Evolutionary conservation across 1,284 basidiomycete species (phyloP).

Genomic region (Apiotrichum gracile): DNA sequence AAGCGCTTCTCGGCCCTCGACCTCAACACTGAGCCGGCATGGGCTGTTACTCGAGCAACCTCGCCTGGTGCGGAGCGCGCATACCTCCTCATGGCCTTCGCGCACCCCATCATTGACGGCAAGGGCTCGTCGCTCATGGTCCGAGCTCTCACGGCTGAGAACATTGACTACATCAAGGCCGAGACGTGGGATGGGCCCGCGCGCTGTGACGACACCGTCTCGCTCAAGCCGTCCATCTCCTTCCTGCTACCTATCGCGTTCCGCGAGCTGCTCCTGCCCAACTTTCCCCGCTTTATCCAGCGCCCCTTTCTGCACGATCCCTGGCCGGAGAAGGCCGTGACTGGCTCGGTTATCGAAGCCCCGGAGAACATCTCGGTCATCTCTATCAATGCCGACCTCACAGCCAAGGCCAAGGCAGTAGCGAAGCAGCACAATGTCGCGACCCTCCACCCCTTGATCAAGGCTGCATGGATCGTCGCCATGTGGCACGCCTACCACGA

Average conservation of each 20-base stretch:
- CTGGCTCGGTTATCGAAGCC: slow-evolving; percentile 2
- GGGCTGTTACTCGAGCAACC: slow-evolving; percentile 3
- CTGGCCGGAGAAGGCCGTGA: slow-evolving; percentile 25
- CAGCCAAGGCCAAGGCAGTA: slow-evolving; percentile 16
- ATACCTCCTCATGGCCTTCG: slow-evolving; percentile 5
- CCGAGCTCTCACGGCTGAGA: not conserved
- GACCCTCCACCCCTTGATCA: slow-evolving; percentile 35
- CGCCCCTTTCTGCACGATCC: slow-evolving; percentile 13
- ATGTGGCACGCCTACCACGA: slow-evolving; percentile 20
- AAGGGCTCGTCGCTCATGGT: slow-evolving; percentile 1
- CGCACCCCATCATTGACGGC: slow-evolving; percentile 10
- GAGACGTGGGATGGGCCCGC: not conserved
- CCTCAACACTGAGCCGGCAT: not conserved
- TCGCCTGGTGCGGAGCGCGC: slow-evolving; percentile 24
- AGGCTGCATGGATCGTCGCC: slow-evolving; percentile 23
- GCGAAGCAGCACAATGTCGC: slow-evolving; percentile 21
- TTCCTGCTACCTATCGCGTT: slow-evolving; percentile 27
- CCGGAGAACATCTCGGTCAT: slow-evolving; percentile 11
- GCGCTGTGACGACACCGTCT: slow-evolving; percentile 24
- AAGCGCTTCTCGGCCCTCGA: not conserved
- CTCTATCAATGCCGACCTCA: slow-evolving; percentile 7
- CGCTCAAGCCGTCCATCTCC: slow-evolving; percentile 16
- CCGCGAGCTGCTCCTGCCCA: slow-evolving; percentile 30
- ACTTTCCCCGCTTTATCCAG: slow-evolving; percentile 28
- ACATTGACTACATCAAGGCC: not conserved